A percentile compares a stretch with the other conserved stretches of the same genome.
Conservation (phyloP, 148 eudicot species). For the Vaccinium macrocarpon region DNA sequence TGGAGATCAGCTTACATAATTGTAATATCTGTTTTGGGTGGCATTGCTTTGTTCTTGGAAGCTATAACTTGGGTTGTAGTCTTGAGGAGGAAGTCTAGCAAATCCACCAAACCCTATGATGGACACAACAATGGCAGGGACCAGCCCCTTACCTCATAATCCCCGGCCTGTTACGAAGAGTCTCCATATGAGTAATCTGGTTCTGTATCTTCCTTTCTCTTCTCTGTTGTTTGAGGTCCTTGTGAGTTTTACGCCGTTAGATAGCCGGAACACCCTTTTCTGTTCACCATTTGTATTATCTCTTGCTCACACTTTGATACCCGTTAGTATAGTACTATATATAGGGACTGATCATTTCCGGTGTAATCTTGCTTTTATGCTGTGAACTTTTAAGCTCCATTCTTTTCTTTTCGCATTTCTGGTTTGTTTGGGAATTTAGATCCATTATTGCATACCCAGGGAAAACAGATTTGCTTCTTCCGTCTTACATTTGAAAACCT, state of each 20-base stretch:
- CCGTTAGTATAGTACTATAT: neutral
- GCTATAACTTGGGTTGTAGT: slow-evolving; percentile 74
- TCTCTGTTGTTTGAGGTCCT: neutral
- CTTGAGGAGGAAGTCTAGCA: slow-evolving; percentile 48
- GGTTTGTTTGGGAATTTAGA: neutral
- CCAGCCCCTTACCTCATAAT: slow-evolving; percentile 22
- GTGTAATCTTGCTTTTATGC: neutral
- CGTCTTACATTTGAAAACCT: too few relatives aligned
- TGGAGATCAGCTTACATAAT: slow-evolving; percentile 66
- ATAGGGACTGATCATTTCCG: neutral
- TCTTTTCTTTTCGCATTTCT: neutral
- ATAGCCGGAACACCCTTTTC: neutral
- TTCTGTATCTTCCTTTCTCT: neutral
- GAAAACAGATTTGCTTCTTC: neutral
- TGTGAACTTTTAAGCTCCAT: neutral
- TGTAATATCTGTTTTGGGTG: slow-evolving; percentile 52
- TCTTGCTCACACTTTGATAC: slow-evolving; percentile 1
- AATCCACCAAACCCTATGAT: slow-evolving; percentile 68
- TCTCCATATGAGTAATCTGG: neutral
- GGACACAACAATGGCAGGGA: slow-evolving; percentile 40
- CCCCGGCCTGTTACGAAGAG: neutral
- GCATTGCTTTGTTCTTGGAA: slow-evolving; percentile 59
- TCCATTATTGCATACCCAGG: neutral
- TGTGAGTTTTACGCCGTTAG: neutral
- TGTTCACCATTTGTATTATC: slow-evolving; percentile 15